These are phyloP conservation scores for Globisporangium middletonii DNA, from an alignment of 352 stramenopile species.

Conservation along the genomic window DNA sequence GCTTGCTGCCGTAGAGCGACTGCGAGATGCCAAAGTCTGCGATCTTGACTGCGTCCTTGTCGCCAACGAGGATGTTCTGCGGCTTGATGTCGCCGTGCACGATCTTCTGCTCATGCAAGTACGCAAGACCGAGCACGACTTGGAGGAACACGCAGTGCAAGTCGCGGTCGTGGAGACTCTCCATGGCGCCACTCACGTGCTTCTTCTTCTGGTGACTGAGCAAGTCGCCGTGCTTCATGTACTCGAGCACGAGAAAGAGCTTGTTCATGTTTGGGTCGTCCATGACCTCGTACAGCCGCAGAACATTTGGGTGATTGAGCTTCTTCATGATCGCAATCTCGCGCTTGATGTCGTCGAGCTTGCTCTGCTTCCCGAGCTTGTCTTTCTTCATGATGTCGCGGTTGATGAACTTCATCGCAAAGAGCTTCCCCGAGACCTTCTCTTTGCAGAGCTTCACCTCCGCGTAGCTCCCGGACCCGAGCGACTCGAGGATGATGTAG, in stretches of 20 bases:
- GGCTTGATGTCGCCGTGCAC: constrained; percentile 87
- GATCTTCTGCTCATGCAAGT: constrained; percentile 84
- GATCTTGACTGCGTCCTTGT: constrained; percentile 89
- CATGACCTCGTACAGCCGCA: constrained; percentile 94
- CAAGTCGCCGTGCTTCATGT: constrained; percentile 86
- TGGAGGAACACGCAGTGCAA: constrained; percentile 70
- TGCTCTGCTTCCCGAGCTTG: constrained; percentile 73
- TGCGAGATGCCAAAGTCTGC: constrained; percentile 90
- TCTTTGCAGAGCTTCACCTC: constrained; percentile 89
- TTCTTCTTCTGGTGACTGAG: constrained; percentile 75
- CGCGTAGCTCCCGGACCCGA: constrained; percentile 86
- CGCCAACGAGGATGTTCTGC: constrained; percentile 83
- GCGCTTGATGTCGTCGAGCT: constrained; percentile 84
- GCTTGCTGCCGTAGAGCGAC: constrained; percentile 74
- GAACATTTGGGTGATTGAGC: constrained; percentile 92
- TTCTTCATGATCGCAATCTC: constrained; percentile 99
- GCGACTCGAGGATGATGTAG: constrained; percentile 86
- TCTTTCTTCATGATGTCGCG: constrained; percentile 85
- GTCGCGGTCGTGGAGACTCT: constrained; percentile 59
- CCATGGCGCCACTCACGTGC: constrained; percentile 20
- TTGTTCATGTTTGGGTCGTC: constrained; percentile 92
- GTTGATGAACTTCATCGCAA: constrained; percentile 87
- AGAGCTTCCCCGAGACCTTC: constrained; percentile 64
- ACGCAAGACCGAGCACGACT: constrained; percentile 81
- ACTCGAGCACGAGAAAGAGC: constrained; percentile 97